Percentiles rank a stretch among this genome's conserved stretches.
phyloP scores from a whole-genome alignment of 1,139 yeast genomes.

The Kodamaea alishanica region DNA sequence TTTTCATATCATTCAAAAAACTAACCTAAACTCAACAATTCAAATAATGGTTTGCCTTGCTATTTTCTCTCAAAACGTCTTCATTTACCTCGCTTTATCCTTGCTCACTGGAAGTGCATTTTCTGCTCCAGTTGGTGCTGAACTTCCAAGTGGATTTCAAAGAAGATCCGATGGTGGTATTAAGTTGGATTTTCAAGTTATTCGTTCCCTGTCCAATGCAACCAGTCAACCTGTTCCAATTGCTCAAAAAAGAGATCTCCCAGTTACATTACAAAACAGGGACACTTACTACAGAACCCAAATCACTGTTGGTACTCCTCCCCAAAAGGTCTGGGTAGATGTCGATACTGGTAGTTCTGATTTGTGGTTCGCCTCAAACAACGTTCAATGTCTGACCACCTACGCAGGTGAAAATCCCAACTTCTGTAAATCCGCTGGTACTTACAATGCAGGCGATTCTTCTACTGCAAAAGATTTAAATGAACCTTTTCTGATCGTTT shows the following conservation, averaged over 20 bases:
- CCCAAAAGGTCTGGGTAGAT: constrained; percentile 11
- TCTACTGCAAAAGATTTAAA: constrained; percentile 4
- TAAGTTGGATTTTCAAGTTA: constrained; percentile 3
- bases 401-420: constrained; percentile 1
- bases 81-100: too few relatives aligned
- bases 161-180: constrained; percentile 4
- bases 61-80: too few relatives aligned
- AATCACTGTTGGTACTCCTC: constrained; percentile 14
- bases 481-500: constrained; percentile 5
- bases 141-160: background rate
- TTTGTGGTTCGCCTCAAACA: constrained; percentile 16
- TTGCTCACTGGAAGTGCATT: too few relatives aligned
- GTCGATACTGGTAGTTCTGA: constrained; percentile 23
- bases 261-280: too few relatives aligned
- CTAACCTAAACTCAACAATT: too few relatives aligned
- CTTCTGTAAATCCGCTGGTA: constrained; percentile 12
- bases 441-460: constrained; percentile 12
- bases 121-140: too few relatives aligned
- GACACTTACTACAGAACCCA: constrained; percentile 11
- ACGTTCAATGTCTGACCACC: constrained; percentile 2
- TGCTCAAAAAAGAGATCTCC: too few relatives aligned
- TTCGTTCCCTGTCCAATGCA: background rate
- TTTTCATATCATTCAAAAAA: too few relatives aligned
- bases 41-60: too few relatives aligned
- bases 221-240: too few relatives aligned